phyloP scores from a whole-genome alignment of 257 asterid genomes.

The Mitragyna speciosa region DNA sequence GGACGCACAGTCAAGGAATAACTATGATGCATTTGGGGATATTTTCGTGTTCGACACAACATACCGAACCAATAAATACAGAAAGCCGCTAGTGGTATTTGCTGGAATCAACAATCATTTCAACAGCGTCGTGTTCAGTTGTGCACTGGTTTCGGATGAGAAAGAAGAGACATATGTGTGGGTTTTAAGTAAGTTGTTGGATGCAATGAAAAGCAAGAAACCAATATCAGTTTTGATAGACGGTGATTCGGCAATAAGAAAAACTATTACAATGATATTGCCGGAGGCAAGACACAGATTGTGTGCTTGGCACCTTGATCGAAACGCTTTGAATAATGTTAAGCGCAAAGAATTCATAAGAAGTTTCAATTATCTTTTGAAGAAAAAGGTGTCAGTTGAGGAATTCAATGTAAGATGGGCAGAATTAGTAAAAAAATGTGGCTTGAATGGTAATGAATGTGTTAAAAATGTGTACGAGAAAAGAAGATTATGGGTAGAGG shows the following conservation, averaged over 20 bases:
- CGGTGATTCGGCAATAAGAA: neutral
- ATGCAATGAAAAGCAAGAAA: neutral
- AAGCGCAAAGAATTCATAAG: neutral
- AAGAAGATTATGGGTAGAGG: neutral
- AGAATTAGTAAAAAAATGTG: neutral
- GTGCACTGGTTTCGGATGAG: neutral
- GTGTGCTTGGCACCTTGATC: conserved; percentile 1
- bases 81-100: neutral
- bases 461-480: neutral
- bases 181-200: neutral
- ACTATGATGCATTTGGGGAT: too few relatives aligned
- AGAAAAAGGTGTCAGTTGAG: too few relatives aligned
- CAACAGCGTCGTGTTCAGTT: neutral
- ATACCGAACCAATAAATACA: neutral
- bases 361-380: neutral
- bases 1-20: too few relatives aligned
- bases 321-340: neutral
- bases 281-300: neutral
- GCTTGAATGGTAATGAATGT: neutral
- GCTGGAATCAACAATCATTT: neutral
- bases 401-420: too few relatives aligned
- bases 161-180: neutral
- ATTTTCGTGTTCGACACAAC: neutral
- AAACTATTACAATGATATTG: neutral
- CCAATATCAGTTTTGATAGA: neutral